Base-by-base conservation (phyloP, 164 flowering plant species). In the Nelumbo lutea region DNA sequence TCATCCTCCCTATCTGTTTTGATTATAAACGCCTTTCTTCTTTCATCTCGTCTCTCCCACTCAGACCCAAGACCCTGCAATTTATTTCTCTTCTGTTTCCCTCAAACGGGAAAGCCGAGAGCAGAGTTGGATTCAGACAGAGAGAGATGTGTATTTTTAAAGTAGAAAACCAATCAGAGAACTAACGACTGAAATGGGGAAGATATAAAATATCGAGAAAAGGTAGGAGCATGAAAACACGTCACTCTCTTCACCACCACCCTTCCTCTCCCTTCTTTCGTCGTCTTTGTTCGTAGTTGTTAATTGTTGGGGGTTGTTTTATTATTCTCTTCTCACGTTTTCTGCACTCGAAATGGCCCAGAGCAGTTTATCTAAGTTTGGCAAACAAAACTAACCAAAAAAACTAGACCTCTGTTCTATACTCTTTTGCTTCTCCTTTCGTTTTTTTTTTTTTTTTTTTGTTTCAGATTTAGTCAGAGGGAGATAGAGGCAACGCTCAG, bases 321-420 rank as follows among this genome's bases (percentile, higher is more conserved):
- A 0, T 27, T 0, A 55, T 55, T 5, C 27, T n/a, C 2, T 10
- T 11, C n/a, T 46, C 48, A 46, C 4, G 60, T 46, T 46, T 46
- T 46, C 4, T 27, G 27, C 27, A 46, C 4, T 4, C 7, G 48
- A 46, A 46, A 7, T 57, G 60, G 60, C 8, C 38, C 11, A 6
- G 13, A 27, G 44, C 56, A 38, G 57, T 50, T 64, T 56, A 64
- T 57, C 67, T 64, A 64, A 64, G 48, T 13, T 40, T 10, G 1
- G 44, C 44, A 64, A 64, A 64, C 42, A 47, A 64, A 64, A 64
- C 1, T 40, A 11, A 47, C 50, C 7, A 61, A 43, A 27, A 27
- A 27, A 11, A 61, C 7, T 2, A 10, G 2, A 61, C 5, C 15
- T 42, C 9, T 8, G 3, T n/a, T 44, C 66, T 38, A 10, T 27